Conservation (phyloP, 768 basidiomycete species). For the Auricularia sp. region DNA sequence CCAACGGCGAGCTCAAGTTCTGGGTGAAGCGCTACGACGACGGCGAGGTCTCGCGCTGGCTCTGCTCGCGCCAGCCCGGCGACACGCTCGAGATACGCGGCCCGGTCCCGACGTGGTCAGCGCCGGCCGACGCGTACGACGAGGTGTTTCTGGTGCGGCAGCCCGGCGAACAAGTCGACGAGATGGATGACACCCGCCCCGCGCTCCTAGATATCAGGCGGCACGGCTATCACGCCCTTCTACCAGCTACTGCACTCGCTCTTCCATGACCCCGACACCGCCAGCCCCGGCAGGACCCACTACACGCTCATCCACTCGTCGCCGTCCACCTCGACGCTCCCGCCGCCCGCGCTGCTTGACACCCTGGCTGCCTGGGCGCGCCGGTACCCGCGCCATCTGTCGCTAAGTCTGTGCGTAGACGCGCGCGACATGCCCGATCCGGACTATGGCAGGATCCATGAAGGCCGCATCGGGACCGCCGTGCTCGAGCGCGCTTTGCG, state of each 20-base stretch:
- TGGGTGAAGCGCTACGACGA: constrained; percentile 75
- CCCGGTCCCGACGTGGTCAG: constrained; percentile 56
- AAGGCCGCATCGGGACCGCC: constrained; percentile 46
- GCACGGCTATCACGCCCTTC: constrained; percentile 82
- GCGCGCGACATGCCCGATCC: constrained; percentile 17
- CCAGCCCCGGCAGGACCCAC: constrained; percentile 31
- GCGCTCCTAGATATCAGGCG: constrained; percentile 64
- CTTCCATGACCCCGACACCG: constrained; percentile 24
- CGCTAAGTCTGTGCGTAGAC: constrained; percentile 56
- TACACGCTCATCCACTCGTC: constrained; percentile 72
- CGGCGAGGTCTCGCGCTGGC: constrained; percentile 78
- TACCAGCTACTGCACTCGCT: constrained; percentile 59
- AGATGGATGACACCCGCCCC: neutral
- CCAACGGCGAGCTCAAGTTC: constrained; percentile 52
- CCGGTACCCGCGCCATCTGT: constrained; percentile 45
- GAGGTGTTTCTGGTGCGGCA: constrained; percentile 66
- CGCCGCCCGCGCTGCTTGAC: constrained; percentile 52
- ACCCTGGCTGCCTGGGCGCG: constrained; percentile 41
- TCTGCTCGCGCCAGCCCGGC: constrained; percentile 58
- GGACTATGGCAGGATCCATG: constrained; percentile 20
- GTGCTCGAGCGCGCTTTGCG: constrained; percentile 35
- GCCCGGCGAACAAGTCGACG: neutral
- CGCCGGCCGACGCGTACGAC: constrained; percentile 43
- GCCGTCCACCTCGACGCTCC: constrained; percentile 49
- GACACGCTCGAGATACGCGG: constrained; percentile 69